Evolutionary conservation across 306 rosid species (phyloP), one percentile per base, ranked within the genome.

Genomic region (Nissolia schottii): DNA sequence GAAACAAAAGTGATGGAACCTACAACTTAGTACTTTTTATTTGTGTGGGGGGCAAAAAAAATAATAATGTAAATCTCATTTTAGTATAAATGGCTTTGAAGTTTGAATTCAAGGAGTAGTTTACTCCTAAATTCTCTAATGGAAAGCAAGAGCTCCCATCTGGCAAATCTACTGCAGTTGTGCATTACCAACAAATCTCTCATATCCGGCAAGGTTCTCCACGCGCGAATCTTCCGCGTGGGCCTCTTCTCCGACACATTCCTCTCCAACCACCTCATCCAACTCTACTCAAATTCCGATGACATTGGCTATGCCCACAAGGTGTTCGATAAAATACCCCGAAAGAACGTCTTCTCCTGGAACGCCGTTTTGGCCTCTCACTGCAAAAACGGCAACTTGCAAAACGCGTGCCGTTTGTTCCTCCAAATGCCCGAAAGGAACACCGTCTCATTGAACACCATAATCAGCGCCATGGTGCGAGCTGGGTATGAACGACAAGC

Each of bases 341-440:
- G 62, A 7, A 78, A 63, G 46, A 90, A 85, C 55, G 73, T 90
- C n/a, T 90, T 79, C 50, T 88, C 94, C 3, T 88, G 87, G 90
- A 90, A 90, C 49, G 90, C 94, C 56, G 64, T 90, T 5, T 65
- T 90, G 50, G 77, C 88, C 0, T 85, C 85, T 0, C 68, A 28
- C 16, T 90, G 88, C 66, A 88, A 83, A 63, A 40, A 74, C 20
- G 71, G 79, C 29, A 64, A 75, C 16, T 34, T 90, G 16, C 67
- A 34, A 27, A 54, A 50, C 14, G 87, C 90, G 0, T 79, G 81
- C 13, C 71, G 76, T 8, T 41, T 90, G 71, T 90, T 90, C 62
- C 71, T 77, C 5, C 66, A 48, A 67, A 88, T 90, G 88, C 92
- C 96, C 2, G 86, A 88, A 61, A 72, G 92, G 67, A 90, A 88